A percentile compares a stretch with the other conserved stretches of the same genome.
phyloP scores from a whole-genome alignment of 2,329 filamentous ascomycete species.

The Pseudocercospora pini-densiflorae region DNA sequence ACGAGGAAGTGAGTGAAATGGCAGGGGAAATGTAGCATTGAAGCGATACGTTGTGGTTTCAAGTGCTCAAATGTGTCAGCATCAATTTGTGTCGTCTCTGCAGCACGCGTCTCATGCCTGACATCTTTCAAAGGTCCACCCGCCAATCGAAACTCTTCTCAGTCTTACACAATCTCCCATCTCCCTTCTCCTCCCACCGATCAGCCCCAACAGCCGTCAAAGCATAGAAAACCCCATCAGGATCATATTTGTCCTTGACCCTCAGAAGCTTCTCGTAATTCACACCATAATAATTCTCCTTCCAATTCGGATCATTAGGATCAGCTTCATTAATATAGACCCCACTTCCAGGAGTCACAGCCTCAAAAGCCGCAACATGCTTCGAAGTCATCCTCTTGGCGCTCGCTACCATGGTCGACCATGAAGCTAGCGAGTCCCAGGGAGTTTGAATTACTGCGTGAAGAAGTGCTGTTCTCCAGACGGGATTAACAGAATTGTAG shows the following conservation, averaged over 20 bases:
- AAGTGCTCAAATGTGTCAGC: too few relatives aligned
- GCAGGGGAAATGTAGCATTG: background rate
- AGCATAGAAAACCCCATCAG: constrained; percentile 25
- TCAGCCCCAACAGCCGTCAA: constrained; percentile 28
- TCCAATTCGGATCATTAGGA: constrained; percentile 23
- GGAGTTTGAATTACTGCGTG: constrained; percentile 37
- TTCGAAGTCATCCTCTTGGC: constrained; percentile 39
- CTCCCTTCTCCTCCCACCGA: constrained; percentile 17
- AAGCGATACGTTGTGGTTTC: too few relatives aligned
- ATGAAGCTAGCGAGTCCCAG: constrained; percentile 21
- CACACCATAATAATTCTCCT: constrained; percentile 24
- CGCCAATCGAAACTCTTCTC: background rate
- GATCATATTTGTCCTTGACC: constrained; percentile 25
- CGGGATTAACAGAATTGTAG: constrained; percentile 54
- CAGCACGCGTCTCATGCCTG: too few relatives aligned
- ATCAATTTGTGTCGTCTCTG: too few relatives aligned
- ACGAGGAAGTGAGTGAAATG: background rate
- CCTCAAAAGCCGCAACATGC: constrained; percentile 39
- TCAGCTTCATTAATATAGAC: constrained; percentile 46
- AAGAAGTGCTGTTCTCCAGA: constrained; percentile 53
- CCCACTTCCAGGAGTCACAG: constrained; percentile 40
- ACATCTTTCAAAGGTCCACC: too few relatives aligned
- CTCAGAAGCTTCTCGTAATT: constrained; percentile 21
- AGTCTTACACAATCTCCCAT: constrained; percentile 16
- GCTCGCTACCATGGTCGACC: constrained; percentile 14